Percentiles rank a stretch among this genome's conserved stretches.
Conservation (phyloP, 495 filamentous ascomycete species). For the Emericellopsis terricola region DNA sequence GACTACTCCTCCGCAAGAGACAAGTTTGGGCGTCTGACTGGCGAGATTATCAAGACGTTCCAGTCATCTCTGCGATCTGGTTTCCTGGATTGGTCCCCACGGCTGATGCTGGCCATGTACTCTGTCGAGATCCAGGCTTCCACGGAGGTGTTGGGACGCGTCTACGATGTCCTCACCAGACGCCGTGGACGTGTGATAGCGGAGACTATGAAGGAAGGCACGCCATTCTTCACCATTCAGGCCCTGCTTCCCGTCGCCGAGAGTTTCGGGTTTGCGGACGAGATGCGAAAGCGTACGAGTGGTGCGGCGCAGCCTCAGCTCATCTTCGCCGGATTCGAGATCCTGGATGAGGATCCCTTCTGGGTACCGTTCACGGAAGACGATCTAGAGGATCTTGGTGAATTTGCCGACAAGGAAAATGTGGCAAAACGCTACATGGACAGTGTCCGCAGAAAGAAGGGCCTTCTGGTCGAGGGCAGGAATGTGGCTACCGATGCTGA, state of each 20-base stretch:
- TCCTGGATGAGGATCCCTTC: conserved; percentile 85
- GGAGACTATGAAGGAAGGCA: conserved; percentile 86
- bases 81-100: conserved; percentile 89
- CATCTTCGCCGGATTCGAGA: conserved; percentile 81
- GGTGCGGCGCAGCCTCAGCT: conserved; percentile 84
- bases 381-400: conserved; percentile 88
- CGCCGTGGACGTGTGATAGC: conserved; percentile 78
- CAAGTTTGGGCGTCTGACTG: conserved; percentile 62
- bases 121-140: conserved; percentile 92
- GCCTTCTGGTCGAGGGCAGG: conserved; percentile 60
- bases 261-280: conserved; percentile 87
- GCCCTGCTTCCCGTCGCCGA: conserved; percentile 79
- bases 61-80: conserved; percentile 71
- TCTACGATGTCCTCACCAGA: conserved; percentile 83
- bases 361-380: conserved; percentile 97
- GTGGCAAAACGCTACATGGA: conserved; percentile 95
- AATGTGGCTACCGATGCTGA: conserved; percentile 64
- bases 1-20: conserved; percentile 43
- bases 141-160: conserved; percentile 84
- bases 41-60: conserved; percentile 76
- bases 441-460: conserved; percentile 66
- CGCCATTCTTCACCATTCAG: conserved; percentile 85
- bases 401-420: conserved; percentile 84
- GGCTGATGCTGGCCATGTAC: conserved; percentile 95
- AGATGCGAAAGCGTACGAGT: conserved; percentile 86